Evolutionary conservation across 2,329 filamentous ascomycete species (phyloP).

Genomic region (Pseudocercospora musae): DNA sequence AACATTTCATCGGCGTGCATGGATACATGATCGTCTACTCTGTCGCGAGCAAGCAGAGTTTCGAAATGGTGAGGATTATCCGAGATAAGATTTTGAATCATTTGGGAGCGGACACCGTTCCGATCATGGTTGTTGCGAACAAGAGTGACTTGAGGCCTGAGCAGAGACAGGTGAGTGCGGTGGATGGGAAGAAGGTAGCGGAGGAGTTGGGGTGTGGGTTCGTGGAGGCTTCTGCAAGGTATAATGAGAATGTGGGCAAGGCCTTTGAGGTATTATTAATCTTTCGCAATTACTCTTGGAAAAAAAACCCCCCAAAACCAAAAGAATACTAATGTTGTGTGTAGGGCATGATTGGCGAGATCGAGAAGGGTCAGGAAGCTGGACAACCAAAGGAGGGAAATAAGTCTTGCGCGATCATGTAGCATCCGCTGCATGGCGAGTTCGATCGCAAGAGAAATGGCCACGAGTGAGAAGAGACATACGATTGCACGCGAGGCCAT

Average conservation of each 20-base stretch:
- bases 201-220: conserved; percentile 89
- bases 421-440: neutral
- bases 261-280: too few relatives aligned
- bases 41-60: conserved; percentile 88
- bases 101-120: conserved; percentile 85
- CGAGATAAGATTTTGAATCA: conserved; percentile 97
- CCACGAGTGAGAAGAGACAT: neutral
- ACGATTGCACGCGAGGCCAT: neutral
- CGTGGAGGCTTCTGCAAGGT: conserved; percentile 90
- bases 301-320: too few relatives aligned
- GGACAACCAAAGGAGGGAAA: conserved; percentile 77
- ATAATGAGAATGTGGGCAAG: conserved; percentile 89
- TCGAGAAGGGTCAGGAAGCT: conserved; percentile 84
- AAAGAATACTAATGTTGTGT: neutral
- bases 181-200: conserved; percentile 79
- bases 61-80: conserved; percentile 96
- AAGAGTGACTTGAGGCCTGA: conserved; percentile 92
- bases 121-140: conserved; percentile 93
- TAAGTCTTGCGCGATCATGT: conserved; percentile 82
- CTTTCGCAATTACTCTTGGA: too few relatives aligned
- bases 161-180: conserved; percentile 82
- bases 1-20: conserved; percentile 98
- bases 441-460: neutral
- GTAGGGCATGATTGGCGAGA: conserved; percentile 80
- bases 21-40: conserved; percentile 98